These are phyloP conservation scores for Yamagishiella unicocca DNA, from an alignment of 139 green algal species.

Conservation along the genomic window DNA sequence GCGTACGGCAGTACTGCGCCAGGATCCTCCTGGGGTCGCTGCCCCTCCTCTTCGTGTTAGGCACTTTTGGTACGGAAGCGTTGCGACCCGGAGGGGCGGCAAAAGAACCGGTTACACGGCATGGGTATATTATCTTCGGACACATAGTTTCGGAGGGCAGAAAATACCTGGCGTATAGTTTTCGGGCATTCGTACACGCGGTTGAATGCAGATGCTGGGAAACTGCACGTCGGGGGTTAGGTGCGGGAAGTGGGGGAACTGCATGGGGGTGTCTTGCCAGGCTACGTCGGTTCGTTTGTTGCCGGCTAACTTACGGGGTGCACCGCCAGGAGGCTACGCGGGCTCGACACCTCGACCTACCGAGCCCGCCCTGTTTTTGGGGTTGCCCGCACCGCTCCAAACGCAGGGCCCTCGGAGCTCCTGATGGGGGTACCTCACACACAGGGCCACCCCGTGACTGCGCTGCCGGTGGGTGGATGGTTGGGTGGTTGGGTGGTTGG, in stretches of 20 bases:
- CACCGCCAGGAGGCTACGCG: neutral
- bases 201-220: neutral
- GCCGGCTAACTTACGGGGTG: neutral
- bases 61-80: neutral
- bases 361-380: neutral
- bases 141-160: too few species aligned
- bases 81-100: neutral
- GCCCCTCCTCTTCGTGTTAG: slow-evolving; percentile 5
- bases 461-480: neutral
- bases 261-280: too few species aligned
- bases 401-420: slow-evolving; percentile 17
- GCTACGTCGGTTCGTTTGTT: neutral
- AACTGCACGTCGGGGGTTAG: too few species aligned
- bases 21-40: neutral
- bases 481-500: too few species aligned
- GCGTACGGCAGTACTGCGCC: neutral
- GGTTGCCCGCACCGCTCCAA: neutral
- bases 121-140: neutral
- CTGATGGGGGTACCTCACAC: slow-evolving; percentile 6
- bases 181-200: neutral
- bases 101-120: neutral
- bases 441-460: neutral
- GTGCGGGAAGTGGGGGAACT: too few species aligned
- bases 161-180: neutral
- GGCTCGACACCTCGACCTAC: neutral